Evolutionary conservation across 2,329 filamentous ascomycete species (phyloP), one percentile per base, ranked within the genome.

Genomic region (Aciculosporium take): DNA sequence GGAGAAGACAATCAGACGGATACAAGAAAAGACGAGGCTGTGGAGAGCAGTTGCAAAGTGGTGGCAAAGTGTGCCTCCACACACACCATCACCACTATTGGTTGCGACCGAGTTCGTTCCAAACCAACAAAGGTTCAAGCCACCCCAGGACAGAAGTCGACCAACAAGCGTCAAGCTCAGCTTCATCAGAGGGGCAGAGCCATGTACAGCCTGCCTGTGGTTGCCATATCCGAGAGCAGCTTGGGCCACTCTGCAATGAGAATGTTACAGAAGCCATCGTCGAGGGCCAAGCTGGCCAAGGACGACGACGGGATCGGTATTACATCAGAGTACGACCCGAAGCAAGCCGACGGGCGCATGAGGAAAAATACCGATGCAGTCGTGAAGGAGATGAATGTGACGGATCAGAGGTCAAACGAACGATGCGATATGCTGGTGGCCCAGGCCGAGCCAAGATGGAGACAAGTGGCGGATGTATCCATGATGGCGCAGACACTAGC

Each of bases 61-160:
- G 18, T 15, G 13, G 13, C 29, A 29, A 51, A 46, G 51, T 70
- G 48, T 74, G 72, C 50, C 49, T 74, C 44, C 73, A 77, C 54
- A 73, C 68, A 48, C 74, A 78, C 50, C 72, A 78, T 50, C 73
- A 77, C 55, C 73, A 77, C 59, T 77, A 76, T 62, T 76, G 73
- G 73, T 46, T 68, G 47, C 60, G 61, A 43, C 59, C 64, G 29
- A 53, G 45, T 41, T 50, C 7, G 41, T 48, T 36, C 42, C 52
- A 12, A 43, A n/a, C n/a, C n/a, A n/a, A n/a, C n/a, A 17, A 36
- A 8, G 28, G 24, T 20, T 30, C 34, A 6, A 37, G 34, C 34
- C 27, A 18, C 27, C 13, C 5, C 38, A 20, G 23, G 21, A 15
- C 30, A 25, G 23, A 10, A 29, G 4, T n/a, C n/a, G n/a, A 17